Percentiles rank a stretch among this genome's conserved stretches.
Conservation (phyloP, 371 early-diverging fungal genomes). For the Zopfochytrium polystomum region DNA sequence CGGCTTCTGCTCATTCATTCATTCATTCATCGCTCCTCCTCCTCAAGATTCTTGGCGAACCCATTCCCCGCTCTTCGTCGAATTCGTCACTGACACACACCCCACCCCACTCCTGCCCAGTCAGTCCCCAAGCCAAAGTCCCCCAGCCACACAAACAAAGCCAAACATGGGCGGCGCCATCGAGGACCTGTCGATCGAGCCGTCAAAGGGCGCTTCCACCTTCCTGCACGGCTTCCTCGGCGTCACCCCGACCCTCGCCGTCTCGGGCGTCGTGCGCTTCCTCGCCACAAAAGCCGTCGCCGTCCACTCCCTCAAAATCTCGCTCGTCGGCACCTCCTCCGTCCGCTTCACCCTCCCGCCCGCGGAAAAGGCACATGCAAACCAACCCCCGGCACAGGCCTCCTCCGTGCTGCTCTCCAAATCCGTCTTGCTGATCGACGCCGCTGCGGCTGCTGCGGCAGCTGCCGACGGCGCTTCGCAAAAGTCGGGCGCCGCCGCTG, state of each 20-base stretch:
- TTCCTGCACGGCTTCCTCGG: constrained; percentile 24
- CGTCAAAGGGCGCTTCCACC: constrained; percentile 2
- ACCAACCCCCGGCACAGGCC: too few relatives aligned
- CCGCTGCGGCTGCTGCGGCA: neutral
- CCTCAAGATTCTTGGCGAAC: too few relatives aligned
- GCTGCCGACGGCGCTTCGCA: neutral
- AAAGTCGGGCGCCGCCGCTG: too few relatives aligned
- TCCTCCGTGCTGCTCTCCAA: neutral
- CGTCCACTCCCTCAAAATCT: constrained; percentile 15
- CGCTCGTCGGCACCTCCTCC: constrained; percentile 13
- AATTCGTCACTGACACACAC: too few relatives aligned
- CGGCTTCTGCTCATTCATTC: too few relatives aligned
- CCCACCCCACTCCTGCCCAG: neutral
- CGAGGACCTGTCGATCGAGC: constrained; percentile 27
- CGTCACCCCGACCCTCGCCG: constrained; percentile 13
- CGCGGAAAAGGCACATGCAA: neutral
- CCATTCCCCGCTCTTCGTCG: too few relatives aligned
- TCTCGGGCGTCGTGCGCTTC: constrained; percentile 24
- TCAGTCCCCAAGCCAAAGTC: neutral
- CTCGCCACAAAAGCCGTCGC: constrained; percentile 7
- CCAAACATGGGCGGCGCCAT: too few relatives aligned
- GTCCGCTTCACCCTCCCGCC: neutral
- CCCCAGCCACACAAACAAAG: too few relatives aligned
- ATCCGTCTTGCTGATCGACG: too few relatives aligned
- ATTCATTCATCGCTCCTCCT: too few relatives aligned